Percentiles rank a stretch among this genome's conserved stretches.
These are phyloP conservation scores for Claviceps pazoutovae DNA, from an alignment of 2,329 filamentous ascomycete species.

Conservation along the genomic window DNA sequence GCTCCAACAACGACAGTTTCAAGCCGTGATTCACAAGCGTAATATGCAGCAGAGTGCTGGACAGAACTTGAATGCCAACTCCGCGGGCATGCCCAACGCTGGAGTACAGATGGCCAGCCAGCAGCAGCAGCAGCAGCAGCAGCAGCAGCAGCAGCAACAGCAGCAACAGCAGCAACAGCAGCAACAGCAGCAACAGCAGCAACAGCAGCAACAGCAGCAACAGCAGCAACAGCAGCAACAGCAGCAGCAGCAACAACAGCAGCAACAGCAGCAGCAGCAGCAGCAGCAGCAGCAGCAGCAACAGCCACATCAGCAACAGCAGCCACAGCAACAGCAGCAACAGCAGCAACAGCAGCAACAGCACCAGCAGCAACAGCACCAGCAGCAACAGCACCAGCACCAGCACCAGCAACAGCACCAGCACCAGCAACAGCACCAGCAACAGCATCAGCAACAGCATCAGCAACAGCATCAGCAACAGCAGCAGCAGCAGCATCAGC, in stretches of 20 bases:
- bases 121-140: slow-evolving; percentile 4
- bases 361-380: background rate
- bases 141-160: background rate
- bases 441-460: background rate
- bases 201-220: slow-evolving; percentile 11
- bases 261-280: slow-evolving; percentile 11
- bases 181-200: slow-evolving; percentile 10
- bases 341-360: background rate
- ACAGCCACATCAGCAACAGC: slow-evolving; percentile 6
- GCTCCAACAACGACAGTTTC: slow-evolving; percentile 28
- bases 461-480: background rate
- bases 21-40: slow-evolving; percentile 17
- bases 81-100: slow-evolving; percentile 10
- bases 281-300: background rate
- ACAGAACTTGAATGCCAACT: slow-evolving; percentile 17
- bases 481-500: slow-evolving; percentile 11
- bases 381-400: background rate
- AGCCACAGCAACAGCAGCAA: background rate
- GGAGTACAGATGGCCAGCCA: slow-evolving; percentile 15
- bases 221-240: slow-evolving; percentile 7
- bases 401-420: accelerated
- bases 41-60: slow-evolving; percentile 14
- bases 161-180: background rate
- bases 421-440: slow-evolving; percentile 2
- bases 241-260: slow-evolving; percentile 12